Conservation (phyloP, 2,329 filamentous ascomycete species). For the Fusarium nygamai region DNA sequence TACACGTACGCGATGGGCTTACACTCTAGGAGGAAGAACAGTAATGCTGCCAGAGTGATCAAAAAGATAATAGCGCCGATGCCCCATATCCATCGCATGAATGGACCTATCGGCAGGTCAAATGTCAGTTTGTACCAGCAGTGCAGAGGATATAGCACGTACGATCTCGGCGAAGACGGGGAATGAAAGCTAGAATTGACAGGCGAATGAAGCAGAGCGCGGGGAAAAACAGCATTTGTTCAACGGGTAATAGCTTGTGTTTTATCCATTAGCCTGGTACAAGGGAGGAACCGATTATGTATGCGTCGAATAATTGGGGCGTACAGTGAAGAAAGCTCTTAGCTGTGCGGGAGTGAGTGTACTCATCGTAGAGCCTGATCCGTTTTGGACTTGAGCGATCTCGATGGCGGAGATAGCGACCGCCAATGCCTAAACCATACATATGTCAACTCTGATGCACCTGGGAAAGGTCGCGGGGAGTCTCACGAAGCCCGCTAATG, state of each 20-base stretch:
- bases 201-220: background rate
- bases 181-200: background rate
- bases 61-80: background rate
- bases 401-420: background rate
- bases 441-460: fast-evolving
- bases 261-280: background rate
- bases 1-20: background rate
- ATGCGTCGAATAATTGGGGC: fast-evolving
- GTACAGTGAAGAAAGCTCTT: background rate
- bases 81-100: background rate
- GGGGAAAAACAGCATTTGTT: background rate
- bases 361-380: background rate
- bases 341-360: background rate
- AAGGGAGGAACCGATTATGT: fast-evolving
- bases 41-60: background rate
- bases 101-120: background rate
- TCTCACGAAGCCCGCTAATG: background rate
- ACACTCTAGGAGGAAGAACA: background rate
- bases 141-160: fast-evolving
- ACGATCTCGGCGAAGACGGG: background rate
- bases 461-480: fast-evolving
- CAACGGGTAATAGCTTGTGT: background rate
- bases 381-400: background rate
- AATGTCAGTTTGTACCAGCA: fast-evolving
- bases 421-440: background rate